Evolutionary conservation across 257 asterid species (phyloP), one percentile per base, ranked within the genome.

Genomic region (Penstemon eatonii): DNA sequence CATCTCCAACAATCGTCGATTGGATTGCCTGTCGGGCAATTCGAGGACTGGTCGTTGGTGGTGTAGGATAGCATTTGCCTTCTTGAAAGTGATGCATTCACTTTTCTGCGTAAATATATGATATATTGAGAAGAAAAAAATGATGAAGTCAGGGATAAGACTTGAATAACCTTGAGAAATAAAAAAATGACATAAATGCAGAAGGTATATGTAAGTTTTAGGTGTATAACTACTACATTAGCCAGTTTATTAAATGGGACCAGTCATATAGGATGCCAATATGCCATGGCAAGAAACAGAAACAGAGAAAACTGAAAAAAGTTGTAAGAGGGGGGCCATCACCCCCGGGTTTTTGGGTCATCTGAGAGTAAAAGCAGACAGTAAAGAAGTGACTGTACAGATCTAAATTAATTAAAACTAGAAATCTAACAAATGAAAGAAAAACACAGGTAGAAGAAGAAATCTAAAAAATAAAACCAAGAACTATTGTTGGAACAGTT

Each of bases 1-100:
- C 96, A 88, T 33, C 96, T 79, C 96, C 96, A 88, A 72, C 96
- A 88, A 69, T 88, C 93, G 59, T 86, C 96, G 1, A 88, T 76
- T 0, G 96, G 93, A 75, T 88, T 88, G 39, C 96, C 93, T 0
- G 91, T 88, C 4, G 51, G 68, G 73, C 91, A 88, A 6, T 72
- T 9, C 44, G 81, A 54, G 39, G 84, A 25, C 33, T 75, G 78
- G 54, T 79, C 95, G 25, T 60, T 58, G 13, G 63, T 64, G 37
- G 80, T 63, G 79, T 75, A 83, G 49, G 82, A 72, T n/a, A 84
- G 75, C 82, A 86, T 50, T 68, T 84, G 79, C 43, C 96, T 73
- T 72, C 90, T 82, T 42, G 89, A 71, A 4, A 86, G 65, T 45
- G 96, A 88, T 3, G 2, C 80, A 63, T 86, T 84, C 43, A 88